phyloP scores from a whole-genome alignment of 306 rosid species.

The Herpetospermum pedunculosum region DNA sequence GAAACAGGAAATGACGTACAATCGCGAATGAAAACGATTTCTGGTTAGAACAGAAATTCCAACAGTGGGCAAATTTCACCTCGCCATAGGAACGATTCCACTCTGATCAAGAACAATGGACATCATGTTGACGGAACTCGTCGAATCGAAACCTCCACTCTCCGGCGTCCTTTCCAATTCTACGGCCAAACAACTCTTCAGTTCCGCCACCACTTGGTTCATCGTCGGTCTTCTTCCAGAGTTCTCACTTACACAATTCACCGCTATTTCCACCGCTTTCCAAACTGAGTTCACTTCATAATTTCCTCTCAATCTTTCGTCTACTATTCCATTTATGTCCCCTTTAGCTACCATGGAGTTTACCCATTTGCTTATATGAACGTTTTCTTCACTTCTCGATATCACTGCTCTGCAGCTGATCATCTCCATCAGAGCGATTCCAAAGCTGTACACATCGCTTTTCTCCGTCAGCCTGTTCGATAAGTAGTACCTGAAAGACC shows the following conservation, averaged over 20 bases:
- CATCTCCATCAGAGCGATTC: conserved; percentile 16
- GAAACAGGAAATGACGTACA: too few species aligned
- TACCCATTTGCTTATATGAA: conserved; percentile 13
- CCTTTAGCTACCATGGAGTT: background rate
- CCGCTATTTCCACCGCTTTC: conserved; percentile 25
- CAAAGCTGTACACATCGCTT: conserved; percentile 22
- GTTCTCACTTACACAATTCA: background rate
- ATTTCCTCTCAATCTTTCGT: conserved; percentile 7
- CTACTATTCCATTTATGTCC: conserved; percentile 9
- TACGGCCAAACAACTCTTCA: background rate
- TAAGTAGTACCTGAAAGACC: conserved; percentile 11
- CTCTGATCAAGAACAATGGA: background rate
- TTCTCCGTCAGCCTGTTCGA: conserved; percentile 20
- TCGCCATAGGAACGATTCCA: background rate
- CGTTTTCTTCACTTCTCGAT: background rate
- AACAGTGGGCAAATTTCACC: too few species aligned
- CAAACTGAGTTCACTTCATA: conserved; percentile 15
- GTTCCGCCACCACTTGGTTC: conserved; percentile 10
- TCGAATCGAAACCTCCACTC: background rate
- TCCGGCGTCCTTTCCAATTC: background rate
- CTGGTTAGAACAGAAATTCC: too few species aligned
- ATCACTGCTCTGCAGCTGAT: conserved; percentile 7
- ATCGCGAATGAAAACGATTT: too few species aligned
- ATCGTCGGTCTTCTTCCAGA: conserved; percentile 12
- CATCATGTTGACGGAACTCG: background rate